Evolutionary conservation across 164 flowering plant genomes (phyloP), one percentile per base, ranked within the genome.

Genomic region (Vitis cinerea): DNA sequence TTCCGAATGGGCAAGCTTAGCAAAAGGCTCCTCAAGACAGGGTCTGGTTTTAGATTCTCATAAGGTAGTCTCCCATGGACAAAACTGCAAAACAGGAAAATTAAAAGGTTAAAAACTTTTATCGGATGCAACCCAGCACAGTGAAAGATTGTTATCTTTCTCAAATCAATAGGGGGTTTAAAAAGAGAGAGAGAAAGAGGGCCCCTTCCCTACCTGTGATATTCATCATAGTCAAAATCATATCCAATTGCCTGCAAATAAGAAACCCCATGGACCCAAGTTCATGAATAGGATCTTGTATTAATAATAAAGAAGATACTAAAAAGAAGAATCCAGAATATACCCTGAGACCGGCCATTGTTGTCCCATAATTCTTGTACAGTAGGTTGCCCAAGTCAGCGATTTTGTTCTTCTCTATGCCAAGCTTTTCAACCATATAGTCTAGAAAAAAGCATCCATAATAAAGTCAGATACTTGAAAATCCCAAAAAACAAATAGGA

Each of bases 321-420:
- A 62, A 10, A 64, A 51, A 7, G 10, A 67, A 55, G 17, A 50
- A 15, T 63, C n/a, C 48, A 67, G n/a, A 17, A 7, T 78, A 66
- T 87, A 88, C 93, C 83, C 87, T 79, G 37, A 89, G 91, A 56
- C 93, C 93, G 58, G 93, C 91, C 93, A 89, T 87, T 50, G 93
- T 89, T 23, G 93, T 89, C 63, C 91, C 91, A 70, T 89, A 85
- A 53, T 85, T 79, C 76, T 84, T 88, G 83, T 88, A 88, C 61
- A 85, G 71, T 2, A 80, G 53, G 67, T 83, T 74, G 27, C 85
- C 67, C 78, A 83, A 60, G 14, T 74, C 79, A 8, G 64, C 66
- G 57, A 88, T 78, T 67, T 83, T 79, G 72, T 77, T 70, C 75
- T 65, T 31, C 13, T 85, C 88, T 48, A 88, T 83, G 8, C 87